Base-by-base conservation (phyloP, 306 rosid species). In the Prunus fruticosa region DNA sequence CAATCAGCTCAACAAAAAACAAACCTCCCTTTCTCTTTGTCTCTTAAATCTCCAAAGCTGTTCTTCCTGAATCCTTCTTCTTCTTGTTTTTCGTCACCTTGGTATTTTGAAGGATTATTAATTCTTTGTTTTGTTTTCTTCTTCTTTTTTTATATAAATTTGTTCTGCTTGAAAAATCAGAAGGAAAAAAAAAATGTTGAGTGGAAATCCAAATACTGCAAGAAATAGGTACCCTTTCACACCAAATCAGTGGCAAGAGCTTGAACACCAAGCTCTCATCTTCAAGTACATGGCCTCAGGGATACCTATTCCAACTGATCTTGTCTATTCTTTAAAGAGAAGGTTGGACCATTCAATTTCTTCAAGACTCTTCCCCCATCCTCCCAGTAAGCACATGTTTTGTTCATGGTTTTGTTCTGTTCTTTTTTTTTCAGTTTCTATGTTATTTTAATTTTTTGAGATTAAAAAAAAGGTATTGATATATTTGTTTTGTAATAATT, bases 161-260 rank as follows among this genome's bases (percentile, higher is more conserved):
- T 38, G 9, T 38, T 38, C 43, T 38, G 43, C 43, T 38, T 38
- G 43, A 38, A 38, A 38, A 38, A 38, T 38, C 43, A 38, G 9
- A 6, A 38, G 43, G 0, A 8, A n/a, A 32, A 28, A 28, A 64
- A 82, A 76, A 76, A 87, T 83, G 95, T 73, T 88, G 87, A 86
- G 73, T 76, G 82, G 83, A 71, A 84, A 70, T 78, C 71, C 87
- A 65, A 64, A 53, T 60, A 51, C 79, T 41, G 61, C 83, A 67
- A 87, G 87, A 69, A 88, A 80, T 60, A 89, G 87, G 87, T 87
- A 90, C 56, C 93, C 88, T 77, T 96, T 96, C 87, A 91, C 99
- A 53, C 76, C 93, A 79, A 74, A 88, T 52, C 99, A 96, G 71
- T 96, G 99, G 99, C 99, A 96, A 76, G 99, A 96, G 75, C 98